A percentile compares a stretch with the other conserved stretches of the same genome.
Conservation (phyloP, 2,329 filamentous ascomycete species). For the Elsinoe ampelina region DNA sequence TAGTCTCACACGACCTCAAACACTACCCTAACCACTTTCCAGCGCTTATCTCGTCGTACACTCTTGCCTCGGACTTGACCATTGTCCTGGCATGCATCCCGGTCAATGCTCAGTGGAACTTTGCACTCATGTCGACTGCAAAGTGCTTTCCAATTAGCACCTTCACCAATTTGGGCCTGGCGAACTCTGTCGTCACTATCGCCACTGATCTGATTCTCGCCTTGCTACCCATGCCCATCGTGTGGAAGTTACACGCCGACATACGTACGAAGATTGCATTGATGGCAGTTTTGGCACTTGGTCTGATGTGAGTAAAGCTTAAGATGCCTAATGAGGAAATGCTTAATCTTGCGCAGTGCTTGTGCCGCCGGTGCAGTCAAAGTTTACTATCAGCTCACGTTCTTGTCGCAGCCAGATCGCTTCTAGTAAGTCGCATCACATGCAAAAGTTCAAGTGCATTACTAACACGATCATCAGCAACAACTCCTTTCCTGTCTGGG, state of each 20-base stretch:
- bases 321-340: no score
- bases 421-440: background rate
- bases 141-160: conserved; percentile 1
- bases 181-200: background rate
- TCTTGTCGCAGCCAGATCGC: background rate
- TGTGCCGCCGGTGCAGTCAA: background rate
- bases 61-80: background rate
- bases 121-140: background rate
- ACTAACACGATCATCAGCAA: background rate
- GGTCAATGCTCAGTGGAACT: background rate
- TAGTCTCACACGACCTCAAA: background rate
- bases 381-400: background rate
- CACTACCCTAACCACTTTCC: background rate
- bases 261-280: background rate
- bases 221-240: background rate
- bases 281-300: background rate
- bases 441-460: no score
- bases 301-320: background rate
- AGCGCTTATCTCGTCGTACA: background rate
- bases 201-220: background rate
- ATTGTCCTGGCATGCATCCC: background rate
- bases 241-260: background rate
- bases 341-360: background rate
- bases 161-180: background rate
- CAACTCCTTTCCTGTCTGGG: background rate